Evolutionary conservation across 1,284 basidiomycete genomes (phyloP), one percentile per base, ranked within the genome.

Genomic region (Coniophora puteana): DNA sequence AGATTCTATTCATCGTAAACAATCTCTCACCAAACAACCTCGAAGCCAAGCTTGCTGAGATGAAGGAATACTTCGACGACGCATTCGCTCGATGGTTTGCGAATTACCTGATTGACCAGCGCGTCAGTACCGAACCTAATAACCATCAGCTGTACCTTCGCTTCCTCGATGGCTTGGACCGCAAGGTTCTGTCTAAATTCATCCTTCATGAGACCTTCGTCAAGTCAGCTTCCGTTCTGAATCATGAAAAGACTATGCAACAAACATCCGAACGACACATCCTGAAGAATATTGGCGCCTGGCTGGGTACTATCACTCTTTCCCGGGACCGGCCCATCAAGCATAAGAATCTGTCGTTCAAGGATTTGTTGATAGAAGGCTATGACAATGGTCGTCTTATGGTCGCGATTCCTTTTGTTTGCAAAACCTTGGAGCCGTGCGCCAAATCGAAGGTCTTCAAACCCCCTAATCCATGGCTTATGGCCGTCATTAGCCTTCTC

Each of bases 391-490:
- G 91, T 45, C 83, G 94, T 35, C 75, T 98, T 33, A 83, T 95
- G 36, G 90, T 98, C 12, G 93, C 94, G 8, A 97, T 99, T 48
- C 94, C 96, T 1, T 99, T 99, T 62, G 91, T 99, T 22, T 98
- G 94, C 80, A 98, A 97, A 66, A 87, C 95, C 4, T 77, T 99
- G 41, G 91, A 94, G 59, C 90, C 91, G 38, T 94, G 91, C 53
- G 76, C 83, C 41, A 83, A 85, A 57, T 97, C 93, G 31, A 83
- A 75, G 48, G 90, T 99, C 26, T 99, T 99, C 79, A 84, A 79
- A 55, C 88, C 91, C 13, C 96, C 96, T 20, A 99, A 99, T 63
- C 96, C 96, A 1, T 99, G 96, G 96, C 67, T 99, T 43, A 93
- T 96, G 85, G 94, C 89, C 0, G 89, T 99, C 47, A 73, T 99